phyloP scores from a whole-genome alignment of 2,329 filamentous ascomycete species.

The Scedosporium apiospermum region DNA sequence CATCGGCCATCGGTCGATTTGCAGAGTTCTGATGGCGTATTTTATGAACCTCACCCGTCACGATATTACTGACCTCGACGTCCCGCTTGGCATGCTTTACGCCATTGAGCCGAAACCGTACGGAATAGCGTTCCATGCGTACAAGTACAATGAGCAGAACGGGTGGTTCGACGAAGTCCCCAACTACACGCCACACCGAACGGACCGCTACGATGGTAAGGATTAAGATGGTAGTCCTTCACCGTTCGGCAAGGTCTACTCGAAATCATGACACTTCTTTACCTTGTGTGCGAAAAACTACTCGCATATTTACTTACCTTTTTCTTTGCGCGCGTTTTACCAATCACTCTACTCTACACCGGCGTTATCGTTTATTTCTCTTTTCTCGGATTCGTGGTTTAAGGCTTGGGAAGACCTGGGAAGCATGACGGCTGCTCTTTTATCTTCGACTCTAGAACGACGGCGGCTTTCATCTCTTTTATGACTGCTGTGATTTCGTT shows the following conservation, averaged over 20 bases:
- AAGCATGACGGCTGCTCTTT: too few relatives aligned
- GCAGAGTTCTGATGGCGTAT: slow-evolving; percentile 87
- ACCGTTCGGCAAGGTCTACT: neutral
- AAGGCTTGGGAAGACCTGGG: too few relatives aligned
- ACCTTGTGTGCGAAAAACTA: too few relatives aligned
- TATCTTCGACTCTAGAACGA: too few relatives aligned
- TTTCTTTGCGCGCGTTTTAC: too few relatives aligned
- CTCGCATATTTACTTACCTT: too few relatives aligned
- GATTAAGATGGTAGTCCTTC: neutral
- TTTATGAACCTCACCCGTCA: slow-evolving; percentile 88
- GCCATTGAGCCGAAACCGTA: slow-evolving; percentile 96
- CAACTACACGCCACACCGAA: slow-evolving; percentile 67
- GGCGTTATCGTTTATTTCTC: too few relatives aligned
- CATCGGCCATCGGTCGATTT: slow-evolving; percentile 85
- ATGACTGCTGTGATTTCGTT: too few relatives aligned
- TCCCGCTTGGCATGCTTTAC: slow-evolving; percentile 88
- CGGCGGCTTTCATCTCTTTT: too few relatives aligned
- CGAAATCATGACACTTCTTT: too few relatives aligned
- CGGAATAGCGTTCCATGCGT: slow-evolving; percentile 93
- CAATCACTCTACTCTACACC: too few relatives aligned
- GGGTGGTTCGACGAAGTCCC: slow-evolving; percentile 79
- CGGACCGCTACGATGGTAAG: slow-evolving; percentile 14
- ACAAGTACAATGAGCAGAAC: slow-evolving; percentile 70
- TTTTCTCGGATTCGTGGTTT: too few relatives aligned
- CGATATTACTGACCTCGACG: slow-evolving; percentile 88